Evolutionary conservation across 192 early-diverging fungal genomes (phyloP).

Genomic region (Linnemannia hyalina): DNA sequence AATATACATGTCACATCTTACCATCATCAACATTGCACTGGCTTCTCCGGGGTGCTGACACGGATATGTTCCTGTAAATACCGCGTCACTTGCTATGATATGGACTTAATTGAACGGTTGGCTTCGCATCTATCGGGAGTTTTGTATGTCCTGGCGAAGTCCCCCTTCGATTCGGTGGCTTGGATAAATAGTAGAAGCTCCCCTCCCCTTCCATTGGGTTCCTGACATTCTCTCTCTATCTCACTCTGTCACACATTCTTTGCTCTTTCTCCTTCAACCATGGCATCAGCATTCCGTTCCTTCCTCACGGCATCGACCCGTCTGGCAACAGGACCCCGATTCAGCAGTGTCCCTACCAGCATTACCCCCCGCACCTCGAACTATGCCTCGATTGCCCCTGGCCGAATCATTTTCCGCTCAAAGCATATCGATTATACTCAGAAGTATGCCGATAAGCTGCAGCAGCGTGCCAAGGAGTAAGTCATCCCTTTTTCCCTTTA

Average conservation of each 20-base stretch:
- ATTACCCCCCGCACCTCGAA: constrained; percentile 13
- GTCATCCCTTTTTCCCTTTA: background rate
- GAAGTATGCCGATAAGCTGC: constrained; percentile 78
- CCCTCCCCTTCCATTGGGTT: background rate
- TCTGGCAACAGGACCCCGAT: constrained; percentile 1
- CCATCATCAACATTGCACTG: too few relatives aligned
- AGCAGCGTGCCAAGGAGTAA: constrained; percentile 64
- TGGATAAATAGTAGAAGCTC: background rate
- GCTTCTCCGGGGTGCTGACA: too few relatives aligned
- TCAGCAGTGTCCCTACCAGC: background rate
- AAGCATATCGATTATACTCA: constrained; percentile 66
- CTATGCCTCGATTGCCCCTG: constrained; percentile 13
- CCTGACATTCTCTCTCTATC: background rate
- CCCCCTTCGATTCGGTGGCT: background rate
- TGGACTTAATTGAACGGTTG: too few relatives aligned
- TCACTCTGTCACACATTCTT: background rate
- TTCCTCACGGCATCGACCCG: constrained; percentile 31
- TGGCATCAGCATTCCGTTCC: constrained; percentile 46
- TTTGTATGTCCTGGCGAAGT: background rate
- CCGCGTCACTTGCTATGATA: too few relatives aligned
- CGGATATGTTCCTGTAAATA: too few relatives aligned
- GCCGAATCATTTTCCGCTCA: constrained; percentile 30
- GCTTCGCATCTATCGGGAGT: background rate
- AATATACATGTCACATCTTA: background rate
- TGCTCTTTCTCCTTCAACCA: background rate